Evolutionary conservation across 1,284 basidiomycete genomes (phyloP), one percentile per base, ranked within the genome.

Genomic region (Bondarzewia mesenterica): DNA sequence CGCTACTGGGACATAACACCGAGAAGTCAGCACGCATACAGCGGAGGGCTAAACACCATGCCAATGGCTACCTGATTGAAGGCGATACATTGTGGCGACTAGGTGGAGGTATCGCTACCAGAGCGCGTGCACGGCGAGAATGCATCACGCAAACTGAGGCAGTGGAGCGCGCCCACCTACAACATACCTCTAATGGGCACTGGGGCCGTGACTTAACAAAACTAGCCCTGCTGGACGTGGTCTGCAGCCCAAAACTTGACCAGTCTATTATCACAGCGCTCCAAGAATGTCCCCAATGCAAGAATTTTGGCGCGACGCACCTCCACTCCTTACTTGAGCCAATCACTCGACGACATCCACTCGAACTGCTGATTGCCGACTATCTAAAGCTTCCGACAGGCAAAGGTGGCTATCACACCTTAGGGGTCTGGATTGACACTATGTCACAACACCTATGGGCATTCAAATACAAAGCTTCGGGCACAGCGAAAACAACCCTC

Each of bases 281-380:
- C 14, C 36, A 35, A 3, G 53, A 63, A 10, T 70, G 68, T 44
- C 55, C 35, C 2, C 27, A 46, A 5, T 65, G 63, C 54, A 57
- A 60, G 39, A 57, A 53, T 41, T 66, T 65, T 23, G 62, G 64
- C 1, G n/a, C 52, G 0, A 38, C 57, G 2, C 54, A 60, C 39
- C 35, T 66, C 2, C 57, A 66, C 42, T 52, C 65, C 0, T 54
- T 68, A 1, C 51, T 71, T 3, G 51, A 69, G 20, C 68, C 68
- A 1, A 65, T 72, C 43, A 63, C 58, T 0, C 49, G 66, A 7
- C 52, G 59, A 2, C 63, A 63, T 42, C 68, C 67, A 1, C 66
- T 69, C 48, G 57, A 68, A 37, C 56, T 69, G 6, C 35, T 70
- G 7, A 62, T 63, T 0, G 60, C 57, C 2, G 61, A 70, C 53